phyloP scores from a whole-genome alignment of 495 filamentous ascomycete species.

The Xylaria cubensis region DNA sequence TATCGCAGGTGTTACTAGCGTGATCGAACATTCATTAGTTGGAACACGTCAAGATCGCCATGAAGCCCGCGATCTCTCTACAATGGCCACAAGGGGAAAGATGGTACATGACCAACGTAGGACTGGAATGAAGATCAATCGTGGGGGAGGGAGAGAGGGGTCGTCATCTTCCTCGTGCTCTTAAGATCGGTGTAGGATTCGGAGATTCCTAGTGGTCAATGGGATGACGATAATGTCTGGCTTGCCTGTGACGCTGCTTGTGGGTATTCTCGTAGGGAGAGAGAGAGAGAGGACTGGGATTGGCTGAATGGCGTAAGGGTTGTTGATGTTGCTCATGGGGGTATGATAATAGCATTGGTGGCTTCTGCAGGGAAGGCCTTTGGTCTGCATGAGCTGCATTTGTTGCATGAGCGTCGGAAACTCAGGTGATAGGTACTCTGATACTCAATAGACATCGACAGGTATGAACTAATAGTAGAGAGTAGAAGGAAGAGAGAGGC shows the following conservation, averaged over 20 bases:
- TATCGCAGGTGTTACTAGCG: constrained; percentile 3
- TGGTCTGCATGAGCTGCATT: constrained; percentile 17
- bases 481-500: neutral
- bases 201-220: constrained; percentile 25
- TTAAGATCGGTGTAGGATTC: constrained; percentile 20
- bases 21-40: neutral
- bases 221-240: constrained; percentile 24
- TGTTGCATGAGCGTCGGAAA: constrained; percentile 12
- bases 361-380: constrained; percentile 11
- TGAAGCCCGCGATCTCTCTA: constrained; percentile 9
- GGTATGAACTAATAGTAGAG: neutral
- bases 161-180: constrained; percentile 18
- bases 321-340: constrained; percentile 15
- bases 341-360: neutral
- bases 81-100: constrained; percentile 6
- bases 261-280: constrained; percentile 4
- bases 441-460: too few species aligned
- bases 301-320: constrained; percentile 9
- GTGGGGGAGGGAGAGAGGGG: constrained; percentile 11
- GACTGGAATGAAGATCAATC: constrained; percentile 25
- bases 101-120: constrained; percentile 11
- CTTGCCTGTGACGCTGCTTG: constrained; percentile 15
- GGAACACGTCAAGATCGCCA: constrained; percentile 24
- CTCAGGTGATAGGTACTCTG: constrained; percentile 11
- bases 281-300: neutral